phyloP scores from a whole-genome alignment of 768 basidiomycete genomes.

The Suillus spraguei region DNA sequence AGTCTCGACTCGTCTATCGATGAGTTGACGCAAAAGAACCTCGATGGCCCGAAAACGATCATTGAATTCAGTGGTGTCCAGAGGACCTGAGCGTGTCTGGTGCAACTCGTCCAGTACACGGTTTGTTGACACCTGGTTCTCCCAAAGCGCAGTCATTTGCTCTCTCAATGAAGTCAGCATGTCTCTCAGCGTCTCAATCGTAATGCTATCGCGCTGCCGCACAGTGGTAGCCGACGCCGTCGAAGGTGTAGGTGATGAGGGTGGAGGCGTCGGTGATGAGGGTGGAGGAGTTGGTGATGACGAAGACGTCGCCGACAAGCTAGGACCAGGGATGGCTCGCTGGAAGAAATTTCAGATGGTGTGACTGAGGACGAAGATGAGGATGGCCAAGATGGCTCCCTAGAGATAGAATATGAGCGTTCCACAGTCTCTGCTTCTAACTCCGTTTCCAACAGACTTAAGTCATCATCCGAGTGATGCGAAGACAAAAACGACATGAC shows the following conservation, averaged over 20 bases:
- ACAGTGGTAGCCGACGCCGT: slow-evolving; percentile 41
- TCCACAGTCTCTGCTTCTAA: slow-evolving; percentile 26
- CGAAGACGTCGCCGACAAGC: slow-evolving; percentile 42
- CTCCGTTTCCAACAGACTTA: slow-evolving; percentile 45
- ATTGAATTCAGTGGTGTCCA: slow-evolving; percentile 42
- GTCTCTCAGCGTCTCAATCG: slow-evolving; percentile 49
- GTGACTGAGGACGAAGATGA: slow-evolving; percentile 32
- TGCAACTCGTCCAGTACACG: slow-evolving; percentile 65
- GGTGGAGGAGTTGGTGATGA: slow-evolving; percentile 38
- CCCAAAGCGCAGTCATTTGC: slow-evolving; percentile 58
- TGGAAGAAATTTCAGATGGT: slow-evolving; percentile 36
- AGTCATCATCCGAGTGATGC: slow-evolving; percentile 73
- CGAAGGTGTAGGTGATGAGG: slow-evolving; percentile 40
- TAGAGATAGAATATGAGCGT: slow-evolving; percentile 8
- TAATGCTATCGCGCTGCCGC: slow-evolving; percentile 33
- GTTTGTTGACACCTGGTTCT: slow-evolving; percentile 63
- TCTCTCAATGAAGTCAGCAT: slow-evolving; percentile 61
- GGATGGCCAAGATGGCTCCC: slow-evolving; percentile 37
- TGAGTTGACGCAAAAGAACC: slow-evolving; percentile 21
- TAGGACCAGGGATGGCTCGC: slow-evolving; percentile 38
- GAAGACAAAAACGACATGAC: slow-evolving; percentile 51
- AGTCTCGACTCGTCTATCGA: slow-evolving; percentile 13
- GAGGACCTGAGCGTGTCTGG: slow-evolving; percentile 41
- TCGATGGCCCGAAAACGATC: slow-evolving; percentile 33
- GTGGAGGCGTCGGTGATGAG: slow-evolving; percentile 39